Base-by-base conservation (phyloP, 108 stramenopile genomes). In the Cyclotella choctawhatcheeana region DNA sequence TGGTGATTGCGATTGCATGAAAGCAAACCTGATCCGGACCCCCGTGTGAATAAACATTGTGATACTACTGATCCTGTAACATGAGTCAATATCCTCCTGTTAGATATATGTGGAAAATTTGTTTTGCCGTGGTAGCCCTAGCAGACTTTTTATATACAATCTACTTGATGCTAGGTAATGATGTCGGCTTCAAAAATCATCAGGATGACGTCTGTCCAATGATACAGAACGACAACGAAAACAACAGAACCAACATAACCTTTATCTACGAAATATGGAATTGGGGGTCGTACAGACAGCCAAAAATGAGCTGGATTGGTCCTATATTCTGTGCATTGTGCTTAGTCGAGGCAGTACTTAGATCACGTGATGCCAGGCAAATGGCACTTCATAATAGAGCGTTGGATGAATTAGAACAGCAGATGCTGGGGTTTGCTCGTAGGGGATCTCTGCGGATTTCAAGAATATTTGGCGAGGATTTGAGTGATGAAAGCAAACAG, bases 331-430 rank as follows among this genome's bases (percentile, higher is more conserved):
- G 77, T 35, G 47, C 17, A 44, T 26, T 82, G 3, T 86, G 86
- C 43, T 37, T 86, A 7, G 67, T 82, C 10, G 86, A 86, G 51
- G 76, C 83, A 21, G 47, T 84, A 17, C 65, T 81, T 14, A 52
- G 83, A 48, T 77, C 86, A 24, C 44, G 34, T 17, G 81, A 86
- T 55, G 83, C 83, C 5, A 76, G 86, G 44, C 67, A 74, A 47
- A 68, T 67, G 44, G 77, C 84, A 53, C 78, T 84, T 1, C 77
- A 86, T 30, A 82, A 69, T 44, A 69, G 76, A 33, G 86, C 83
- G 14, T 76, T 86, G 31, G 83, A 84, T 45, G 66, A 82, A 10
- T 71, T 86, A 34, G 81, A 86, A 43, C 69, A 84, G 37, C 65
- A 47, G n/a, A 47, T 86, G 54, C 29, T 81, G 10, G 51, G 44